Evolutionary conservation across 2,329 filamentous ascomycete species (phyloP), one percentile per base, ranked within the genome.

Genomic region (Thelonectria blattea): DNA sequence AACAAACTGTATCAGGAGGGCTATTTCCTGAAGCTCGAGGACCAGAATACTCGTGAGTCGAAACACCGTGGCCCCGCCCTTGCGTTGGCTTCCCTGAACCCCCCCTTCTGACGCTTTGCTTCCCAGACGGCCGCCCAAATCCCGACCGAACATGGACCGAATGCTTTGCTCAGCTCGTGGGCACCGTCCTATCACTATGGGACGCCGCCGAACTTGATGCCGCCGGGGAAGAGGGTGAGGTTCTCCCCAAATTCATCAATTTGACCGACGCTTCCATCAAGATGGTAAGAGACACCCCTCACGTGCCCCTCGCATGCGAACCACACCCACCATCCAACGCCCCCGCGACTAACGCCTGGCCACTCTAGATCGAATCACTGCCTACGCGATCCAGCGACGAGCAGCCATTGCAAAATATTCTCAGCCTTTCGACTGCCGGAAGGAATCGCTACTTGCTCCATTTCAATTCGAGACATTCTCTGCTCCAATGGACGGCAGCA

Each of bases 1-100:
- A 97, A 97, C 77, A 98, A 98, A 79, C 81, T 98, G 57, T 99
- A 98, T 75, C 93, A 97, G 69, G 95, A 99, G 79, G 95, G 95
- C 39, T 99, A 98, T 73, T 98, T 99, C 68, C 79, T 99, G 69
- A 99, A 98, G 78, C 81, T 99, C 50, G 94, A 97, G 75, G 95
- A 99, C 76, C 88, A 97, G 68, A 96, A 98, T 72, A 89, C 88
- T 56, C 89, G 93, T 97, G 85, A 70, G 92, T 18, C 42, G 20
- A 20, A 11, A 42, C 41, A 27, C 37, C 7, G 12, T 14, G 39
- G 18, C 60, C 60, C 60, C 47, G 52, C 49, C 17, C 8, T 42
- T 53, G 49, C 60, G 60, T 62, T 66, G 52, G 42, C 52, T 55
- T n/a, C 60, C 56, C 59, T 57, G 56, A 12, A 30, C 30, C 43